Evolutionary conservation across 2,329 filamentous ascomycete species (phyloP), one percentile per base, ranked within the genome.

Genomic region (Neonectria neomacrospora): DNA sequence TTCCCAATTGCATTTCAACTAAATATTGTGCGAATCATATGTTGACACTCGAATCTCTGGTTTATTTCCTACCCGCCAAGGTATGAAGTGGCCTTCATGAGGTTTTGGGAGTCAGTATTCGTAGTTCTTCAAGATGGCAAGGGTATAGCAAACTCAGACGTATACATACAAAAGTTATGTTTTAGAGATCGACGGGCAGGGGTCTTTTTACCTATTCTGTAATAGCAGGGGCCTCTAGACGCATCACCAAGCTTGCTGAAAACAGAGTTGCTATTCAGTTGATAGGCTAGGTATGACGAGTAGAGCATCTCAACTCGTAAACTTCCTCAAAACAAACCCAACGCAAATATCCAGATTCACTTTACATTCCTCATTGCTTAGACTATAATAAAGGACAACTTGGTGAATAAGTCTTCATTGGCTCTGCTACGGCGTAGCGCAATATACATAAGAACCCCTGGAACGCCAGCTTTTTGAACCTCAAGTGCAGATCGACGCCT

Each of bases 381-480:
- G 8, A 3, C 34, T 16, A 5, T 6, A 39, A n/a, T 7, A n/a
- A 59, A 47, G 14, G 30, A 26, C 20, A 57, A 47, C 58, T 47
- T 53, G 32, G 58, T 39, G 22, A 58, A 59, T 44, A 66, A 69
- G 68, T 63, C 64, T 67, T 64, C 28, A 61, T 67, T 70, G 70
- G 71, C 71, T 73, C 54, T 71, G 70, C 68, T 64, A 64, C 64
- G 48, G 66, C 71, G 67, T 64, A 54, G 71, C 68, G 23, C 71
- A 73, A 73, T 63, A 63, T 73, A 71, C 64, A 71, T 73, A 44
- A 66, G 64, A 73, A 73, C 67, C 71, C 71, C 66, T 73, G 64
- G 60, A 73, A 73, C 71, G 71, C 71, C 71, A 73, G 71, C 71
- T 69, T 73, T 73, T 67, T 64, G 64, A 73, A 72, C 65, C 63